Conservation (phyloP, 75 land plant genomes). For the Selaginella moellendorffii region DNA sequence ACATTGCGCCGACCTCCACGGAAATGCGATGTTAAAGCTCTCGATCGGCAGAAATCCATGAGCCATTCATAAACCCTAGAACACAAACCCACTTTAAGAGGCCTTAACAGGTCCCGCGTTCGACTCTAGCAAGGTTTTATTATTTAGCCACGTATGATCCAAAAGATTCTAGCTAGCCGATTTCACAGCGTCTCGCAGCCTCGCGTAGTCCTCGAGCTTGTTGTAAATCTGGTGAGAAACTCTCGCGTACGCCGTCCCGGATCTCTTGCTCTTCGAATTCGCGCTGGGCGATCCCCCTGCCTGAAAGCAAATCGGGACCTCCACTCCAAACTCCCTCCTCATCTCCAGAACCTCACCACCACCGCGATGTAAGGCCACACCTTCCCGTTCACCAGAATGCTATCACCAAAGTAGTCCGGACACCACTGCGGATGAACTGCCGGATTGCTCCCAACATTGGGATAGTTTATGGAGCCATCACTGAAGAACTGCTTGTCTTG, state of each 20-base stretch:
- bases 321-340: no score
- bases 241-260: neutral
- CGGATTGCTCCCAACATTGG: neutral
- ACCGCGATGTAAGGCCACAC: conserved; percentile 9
- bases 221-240: neutral
- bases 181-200: no score
- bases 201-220: conserved; percentile 1
- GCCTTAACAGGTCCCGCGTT: no score
- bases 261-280: neutral
- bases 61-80: no score
- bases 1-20: no score
- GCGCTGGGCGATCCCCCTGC: neutral
- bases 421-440: conserved; percentile 6
- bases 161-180: no score
- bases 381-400: conserved; percentile 13
- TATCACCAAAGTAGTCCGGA: conserved; percentile 12
- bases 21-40: no score
- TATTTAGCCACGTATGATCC: no score
- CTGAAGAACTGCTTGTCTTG: neutral
- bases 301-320: no score
- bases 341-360: conserved; percentile 3
- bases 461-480: conserved; percentile 3
- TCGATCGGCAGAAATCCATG: no score
- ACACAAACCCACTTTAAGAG: no score
- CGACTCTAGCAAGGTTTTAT: no score